Conservation (phyloP, 176 grass and related monocot species). For the Juncus inflexus region DNA sequence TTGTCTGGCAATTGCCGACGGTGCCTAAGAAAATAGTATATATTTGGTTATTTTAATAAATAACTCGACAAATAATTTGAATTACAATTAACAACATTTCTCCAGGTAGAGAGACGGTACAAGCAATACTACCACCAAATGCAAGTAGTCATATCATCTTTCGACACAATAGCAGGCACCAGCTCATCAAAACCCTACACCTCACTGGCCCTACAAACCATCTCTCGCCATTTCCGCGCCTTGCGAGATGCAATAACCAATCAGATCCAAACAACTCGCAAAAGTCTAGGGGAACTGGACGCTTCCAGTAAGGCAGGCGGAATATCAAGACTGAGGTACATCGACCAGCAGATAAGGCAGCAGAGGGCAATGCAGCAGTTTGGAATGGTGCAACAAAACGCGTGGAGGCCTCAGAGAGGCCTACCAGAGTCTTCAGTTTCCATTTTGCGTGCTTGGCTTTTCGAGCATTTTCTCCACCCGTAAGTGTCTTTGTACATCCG, state of each 20-base stretch:
- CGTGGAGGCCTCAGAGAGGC: conserved; percentile 81
- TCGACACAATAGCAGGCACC: conserved; percentile 56
- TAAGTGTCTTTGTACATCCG: conserved; percentile 24
- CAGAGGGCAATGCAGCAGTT: conserved; percentile 92
- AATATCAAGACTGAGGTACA: conserved; percentile 70
- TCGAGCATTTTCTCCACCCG: conserved; percentile 96
- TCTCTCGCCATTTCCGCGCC: conserved; percentile 82
- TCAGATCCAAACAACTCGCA: conserved; percentile 60
- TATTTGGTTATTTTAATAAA: no score
- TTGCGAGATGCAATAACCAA: conserved; percentile 71
- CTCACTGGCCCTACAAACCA: conserved; percentile 77
- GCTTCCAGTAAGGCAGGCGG: conserved; percentile 35
- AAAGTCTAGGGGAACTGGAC: conserved; percentile 67
- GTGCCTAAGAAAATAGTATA: no score
- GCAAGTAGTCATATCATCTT: conserved; percentile 68
- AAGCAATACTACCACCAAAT: conserved; percentile 86
- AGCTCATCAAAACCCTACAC: conserved; percentile 76
- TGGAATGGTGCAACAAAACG: conserved; percentile 92
- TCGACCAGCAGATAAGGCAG: conserved; percentile 88
- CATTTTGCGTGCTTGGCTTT: conserved; percentile 86
- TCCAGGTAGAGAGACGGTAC: conserved; percentile 71
- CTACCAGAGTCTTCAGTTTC: conserved; percentile 88
- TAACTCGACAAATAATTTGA: no score
- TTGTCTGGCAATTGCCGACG: no score
- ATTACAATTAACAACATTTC: not conserved